These are phyloP conservation scores for Oryza nivara DNA, from an alignment of 176 grass and related monocot species.

Conservation along the genomic window DNA sequence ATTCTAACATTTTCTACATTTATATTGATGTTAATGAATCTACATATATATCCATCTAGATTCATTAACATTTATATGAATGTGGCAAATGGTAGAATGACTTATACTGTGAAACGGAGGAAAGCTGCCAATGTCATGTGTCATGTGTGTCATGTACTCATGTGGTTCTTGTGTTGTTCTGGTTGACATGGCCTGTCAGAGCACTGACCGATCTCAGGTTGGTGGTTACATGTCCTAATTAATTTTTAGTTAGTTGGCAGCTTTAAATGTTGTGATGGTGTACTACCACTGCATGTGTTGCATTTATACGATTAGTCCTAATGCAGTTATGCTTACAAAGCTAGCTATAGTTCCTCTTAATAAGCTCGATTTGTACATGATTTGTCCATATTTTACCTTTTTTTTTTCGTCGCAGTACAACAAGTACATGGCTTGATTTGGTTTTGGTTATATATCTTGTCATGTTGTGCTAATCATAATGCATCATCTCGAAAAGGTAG, in stretches of 20 bases:
- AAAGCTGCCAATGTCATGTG: neutral
- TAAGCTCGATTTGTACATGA: neutral
- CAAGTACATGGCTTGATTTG: neutral
- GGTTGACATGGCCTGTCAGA: slow-evolving; percentile 14
- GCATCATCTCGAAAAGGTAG: neutral
- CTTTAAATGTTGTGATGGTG: slow-evolving; percentile 30
- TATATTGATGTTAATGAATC: no score
- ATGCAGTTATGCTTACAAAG: neutral
- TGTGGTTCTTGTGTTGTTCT: slow-evolving; percentile 51
- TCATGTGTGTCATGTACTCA: no score
- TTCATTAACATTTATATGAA: no score
- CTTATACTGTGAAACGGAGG: no score
- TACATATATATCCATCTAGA: no score
- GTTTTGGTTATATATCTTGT: slow-evolving; percentile 12
- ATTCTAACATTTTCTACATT: no score
- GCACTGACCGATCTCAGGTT: slow-evolving; percentile 30
- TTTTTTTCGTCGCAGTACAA: slow-evolving; percentile 1
- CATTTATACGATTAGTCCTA: slow-evolving; percentile 8
- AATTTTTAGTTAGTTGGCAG: slow-evolving; percentile 31
- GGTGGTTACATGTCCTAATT: slow-evolving; percentile 25
- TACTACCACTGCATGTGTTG: neutral
- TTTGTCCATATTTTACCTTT: neutral
- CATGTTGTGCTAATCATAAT: neutral
- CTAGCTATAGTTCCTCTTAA: neutral
- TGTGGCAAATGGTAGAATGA: no score